Evolutionary conservation across 306 rosid genomes (phyloP).

Genomic region (Medicago ruthenica): DNA sequence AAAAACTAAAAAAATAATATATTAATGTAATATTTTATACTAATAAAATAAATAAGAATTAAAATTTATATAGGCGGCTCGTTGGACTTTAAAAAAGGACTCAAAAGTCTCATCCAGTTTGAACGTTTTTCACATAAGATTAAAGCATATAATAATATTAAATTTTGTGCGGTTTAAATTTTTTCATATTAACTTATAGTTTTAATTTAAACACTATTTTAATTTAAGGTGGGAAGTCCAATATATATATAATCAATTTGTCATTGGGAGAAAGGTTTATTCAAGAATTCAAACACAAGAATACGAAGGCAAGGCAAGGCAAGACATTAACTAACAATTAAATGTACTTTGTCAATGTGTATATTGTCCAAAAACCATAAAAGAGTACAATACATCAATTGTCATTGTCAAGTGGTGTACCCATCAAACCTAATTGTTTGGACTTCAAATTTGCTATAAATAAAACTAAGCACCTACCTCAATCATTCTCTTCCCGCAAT

Average conservation of each 20-base stretch:
- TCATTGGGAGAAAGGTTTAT: neutral
- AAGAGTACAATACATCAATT: constrained; percentile 34
- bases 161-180: neutral
- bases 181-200: neutral
- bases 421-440: neutral
- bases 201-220: neutral
- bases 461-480: constrained; percentile 34
- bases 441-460: constrained; percentile 31
- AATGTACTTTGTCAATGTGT: constrained; percentile 36
- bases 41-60: too few relatives aligned
- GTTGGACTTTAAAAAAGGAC: too few relatives aligned
- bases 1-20: too few relatives aligned
- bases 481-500: constrained; percentile 47
- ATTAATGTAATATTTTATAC: too few relatives aligned
- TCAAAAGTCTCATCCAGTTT: too few relatives aligned
- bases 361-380: constrained; percentile 39
- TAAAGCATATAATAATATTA: too few relatives aligned
- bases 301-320: neutral
- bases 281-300: constrained; percentile 14
- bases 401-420: too few relatives aligned
- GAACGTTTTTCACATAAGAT: too few relatives aligned
- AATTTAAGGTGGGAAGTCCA: too few relatives aligned
- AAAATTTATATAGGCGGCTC: too few relatives aligned
- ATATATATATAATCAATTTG: neutral
- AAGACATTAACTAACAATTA: too few relatives aligned